Base-by-base conservation (phyloP, 2,329 filamentous ascomycete species). In the Claviceps cyperi region DNA sequence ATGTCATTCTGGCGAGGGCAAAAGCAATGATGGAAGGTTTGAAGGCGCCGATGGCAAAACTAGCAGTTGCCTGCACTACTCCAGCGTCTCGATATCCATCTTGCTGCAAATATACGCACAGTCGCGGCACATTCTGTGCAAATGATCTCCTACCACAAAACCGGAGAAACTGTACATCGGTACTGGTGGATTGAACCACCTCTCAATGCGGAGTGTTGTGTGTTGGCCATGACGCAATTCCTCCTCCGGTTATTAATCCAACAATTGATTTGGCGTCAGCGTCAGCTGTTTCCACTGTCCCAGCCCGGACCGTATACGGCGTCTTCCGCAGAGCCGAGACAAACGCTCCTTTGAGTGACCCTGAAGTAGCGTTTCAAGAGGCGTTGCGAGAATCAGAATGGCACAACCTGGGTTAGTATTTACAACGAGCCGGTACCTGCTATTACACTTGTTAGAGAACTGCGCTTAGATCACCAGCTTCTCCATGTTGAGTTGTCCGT, bases 71-170 rank as follows among this genome's bases (percentile, higher is more conserved):
- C 9, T 11, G 61, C 61, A 1, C 56, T 69, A 2, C 56, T 69
- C 11, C 28, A 56, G 21, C 64, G 66, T 47, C 61, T 69, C 6
- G 45, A 40, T 19, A 60, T 69, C 37, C 47, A 43, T 5, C 58
- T 65, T 49, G 58, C 65, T 11, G 58, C 57, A 2, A 14, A 9
- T 59, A 50, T 41, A 56, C 57, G 41, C 64, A 65, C 24, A 64
- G 60, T 50, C 61, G 56, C 51, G 64, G 63, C 21, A 56, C 58
- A 28, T 37, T 66, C 46, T 64, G 58, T 52, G 61, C 59, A 6
- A 55, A 66, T 36, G 60, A 65, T 51, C 39, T 60, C 17, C n/a
- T 62, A 15, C 54, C 65, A 15, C 58, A 60, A 48, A 57, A 60
- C 60, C 61, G 0, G 7, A 55, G 7, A 46, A 40, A 11, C 55